Base-by-base conservation (phyloP, 257 asterid species). In the Forsythia viridissima region DNA sequence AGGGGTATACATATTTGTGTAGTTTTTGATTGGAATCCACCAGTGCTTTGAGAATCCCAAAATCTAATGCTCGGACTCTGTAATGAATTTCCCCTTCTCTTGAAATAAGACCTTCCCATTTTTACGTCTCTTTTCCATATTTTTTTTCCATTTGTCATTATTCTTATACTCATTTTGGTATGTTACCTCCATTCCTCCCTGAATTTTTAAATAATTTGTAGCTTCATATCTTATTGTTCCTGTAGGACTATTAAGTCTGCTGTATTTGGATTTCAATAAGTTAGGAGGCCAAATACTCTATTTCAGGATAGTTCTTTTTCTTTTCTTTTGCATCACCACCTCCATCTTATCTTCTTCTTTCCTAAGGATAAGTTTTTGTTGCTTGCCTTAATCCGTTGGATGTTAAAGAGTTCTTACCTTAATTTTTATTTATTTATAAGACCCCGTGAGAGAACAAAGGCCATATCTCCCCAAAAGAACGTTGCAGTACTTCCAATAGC, bases 1-100 rank as follows among this genome's bases (percentile, higher is more conserved):
- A 48, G 46, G 43, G 79, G 70, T 38, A 73, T 67, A 24, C 52
- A 44, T 44, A 67, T 67, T 24, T 74, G 52, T 44, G 57, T 73
- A 73, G 52, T 44, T 65, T 59, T 63, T 65, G 38, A 59, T 16
- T 15, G 67, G 78, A 9, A n/a, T 44, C 77, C 70, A 63, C 52
- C 37, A 7, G 18, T 70, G 42, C 67, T 55, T 70, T 71, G 46
- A 51, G 34, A 37, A 42, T 48, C 40, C 61, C 59, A 21, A 39
- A 43, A 44, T 24, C 10, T 8, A 36, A 24, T 12, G 37, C 16
- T 46, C 6, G 2, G 52, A 46, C 52, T 46, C 52, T 46, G 2
- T 42, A 46, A 46, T 46, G 52, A 46, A 16, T 46, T 46, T 46
- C 52, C 52, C 36, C 40, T 61, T 57, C 7, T 57, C 40, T 74